Evolutionary conservation across 2,329 filamentous ascomycete genomes (phyloP).

Genomic region (Cryphonectria nitschkei): DNA sequence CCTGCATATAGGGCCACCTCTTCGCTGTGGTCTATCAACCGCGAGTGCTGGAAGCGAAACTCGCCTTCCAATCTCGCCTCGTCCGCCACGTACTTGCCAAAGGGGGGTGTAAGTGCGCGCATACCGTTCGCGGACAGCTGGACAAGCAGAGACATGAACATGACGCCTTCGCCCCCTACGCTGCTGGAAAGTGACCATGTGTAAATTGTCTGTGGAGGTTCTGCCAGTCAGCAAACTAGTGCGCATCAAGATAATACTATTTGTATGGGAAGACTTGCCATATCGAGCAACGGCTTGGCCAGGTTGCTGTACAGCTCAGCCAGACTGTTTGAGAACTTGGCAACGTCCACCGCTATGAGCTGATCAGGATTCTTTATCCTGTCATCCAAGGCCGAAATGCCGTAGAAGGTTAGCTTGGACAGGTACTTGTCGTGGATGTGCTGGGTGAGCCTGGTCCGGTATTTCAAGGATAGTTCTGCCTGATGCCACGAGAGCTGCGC

Average conservation of each 20-base stretch:
- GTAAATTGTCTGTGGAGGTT: conserved; percentile 69
- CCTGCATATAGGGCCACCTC: conserved; percentile 92
- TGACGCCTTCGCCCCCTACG: conserved; percentile 93
- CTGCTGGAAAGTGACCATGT: conserved; percentile 91
- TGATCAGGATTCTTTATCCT: conserved; percentile 99
- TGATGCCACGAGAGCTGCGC: conserved; percentile 90
- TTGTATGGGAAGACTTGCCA: conserved; percentile 56
- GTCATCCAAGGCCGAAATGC: conserved; percentile 91
- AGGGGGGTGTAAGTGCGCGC: conserved; percentile 92
- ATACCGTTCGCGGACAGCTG: conserved; percentile 92
- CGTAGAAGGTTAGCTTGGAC: conserved; percentile 97
- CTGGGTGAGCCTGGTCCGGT: conserved; percentile 90
- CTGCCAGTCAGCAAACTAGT: conserved; percentile 32
- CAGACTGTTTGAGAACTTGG: conserved; percentile 92
- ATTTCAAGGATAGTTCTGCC: conserved; percentile 89
- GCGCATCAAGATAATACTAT: not conserved
- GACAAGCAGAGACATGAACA: conserved; percentile 93
- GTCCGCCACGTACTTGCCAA: conserved; percentile 96
- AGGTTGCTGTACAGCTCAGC: conserved; percentile 96
- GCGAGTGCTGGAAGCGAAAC: conserved; percentile 92
- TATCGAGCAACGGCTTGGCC: conserved; percentile 91
- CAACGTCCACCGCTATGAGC: conserved; percentile 93
- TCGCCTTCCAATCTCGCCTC: conserved; percentile 94
- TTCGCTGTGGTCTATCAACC: conserved; percentile 94
- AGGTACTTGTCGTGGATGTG: conserved; percentile 95